A percentile compares a stretch with the other conserved stretches of the same genome.
phyloP scores from a whole-genome alignment of 495 filamentous ascomycete genomes.

The Aspergillus saccharolyticus region DNA sequence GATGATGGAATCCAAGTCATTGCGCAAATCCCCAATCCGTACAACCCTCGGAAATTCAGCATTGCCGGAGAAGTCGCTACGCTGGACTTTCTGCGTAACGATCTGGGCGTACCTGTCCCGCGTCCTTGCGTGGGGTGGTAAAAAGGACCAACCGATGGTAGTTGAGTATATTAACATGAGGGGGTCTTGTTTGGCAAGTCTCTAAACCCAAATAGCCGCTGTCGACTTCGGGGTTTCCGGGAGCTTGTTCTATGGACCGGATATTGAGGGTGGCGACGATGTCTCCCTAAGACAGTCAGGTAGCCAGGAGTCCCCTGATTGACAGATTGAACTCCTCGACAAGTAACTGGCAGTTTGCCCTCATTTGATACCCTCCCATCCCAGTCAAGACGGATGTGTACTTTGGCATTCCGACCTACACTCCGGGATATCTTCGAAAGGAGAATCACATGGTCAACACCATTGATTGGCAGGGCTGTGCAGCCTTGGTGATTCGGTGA shows the following conservation, averaged over 20 bases:
- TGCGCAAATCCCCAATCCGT: conserved; percentile 19
- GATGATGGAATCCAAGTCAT: conserved; percentile 18
- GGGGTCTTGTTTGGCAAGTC: conserved; percentile 5
- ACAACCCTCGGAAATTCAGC: conserved; percentile 12
- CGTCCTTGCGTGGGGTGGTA: conserved; percentile 13
- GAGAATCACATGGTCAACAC: conserved; percentile 8
- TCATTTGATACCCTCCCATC: conserved; percentile 9
- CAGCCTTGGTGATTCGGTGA: no score
- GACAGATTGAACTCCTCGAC: conserved; percentile 8
- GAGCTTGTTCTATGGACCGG: conserved; percentile 1
- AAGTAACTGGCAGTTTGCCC: conserved; percentile 5
- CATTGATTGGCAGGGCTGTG: conserved; percentile 12
- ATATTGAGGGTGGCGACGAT: conserved; percentile 2
- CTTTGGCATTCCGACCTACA: conserved; percentile 13
- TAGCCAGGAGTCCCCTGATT: conserved; percentile 12
- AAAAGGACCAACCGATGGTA: conserved; percentile 8
- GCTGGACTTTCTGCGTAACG: conserved; percentile 23
- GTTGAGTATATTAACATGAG: conserved; percentile 21
- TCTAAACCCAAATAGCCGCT: conserved; percentile 1
- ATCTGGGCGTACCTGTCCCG: conserved; percentile 20
- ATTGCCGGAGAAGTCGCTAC: conserved; percentile 31
- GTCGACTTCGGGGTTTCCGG: not conserved
- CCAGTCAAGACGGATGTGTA: conserved; percentile 7
- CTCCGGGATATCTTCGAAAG: conserved; percentile 8
- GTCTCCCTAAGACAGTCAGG: conserved; percentile 10